Evolutionary conservation across 495 filamentous ascomycete genomes (phyloP), one percentile per base, ranked within the genome.

Genomic region (Aspergillus taichungensis): DNA sequence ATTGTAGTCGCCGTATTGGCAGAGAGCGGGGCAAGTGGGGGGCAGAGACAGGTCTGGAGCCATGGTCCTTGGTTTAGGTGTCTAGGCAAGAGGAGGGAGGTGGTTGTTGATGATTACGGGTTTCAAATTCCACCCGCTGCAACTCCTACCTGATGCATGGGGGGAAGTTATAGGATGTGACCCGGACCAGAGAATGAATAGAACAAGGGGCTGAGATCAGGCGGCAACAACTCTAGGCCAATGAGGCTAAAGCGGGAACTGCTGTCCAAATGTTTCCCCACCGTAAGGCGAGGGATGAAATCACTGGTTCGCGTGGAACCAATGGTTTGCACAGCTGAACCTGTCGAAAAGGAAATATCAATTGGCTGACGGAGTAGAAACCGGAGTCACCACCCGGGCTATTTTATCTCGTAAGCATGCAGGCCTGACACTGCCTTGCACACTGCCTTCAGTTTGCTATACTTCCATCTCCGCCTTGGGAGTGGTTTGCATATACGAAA

Each of bases 1-100:
- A 33, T 37, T 45, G 33, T n/a, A 13, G 5, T 37, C 3, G 8
- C 18, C 34, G n/a, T 29, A 35, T 12, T 6, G 13, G 34, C 34
- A 12, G 8, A 45, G 43, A 6, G 33, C 10, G 34, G 34, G 43
- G 43, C 33, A 45, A 18, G 33, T 37, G 10, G 33, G n/a, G 42
- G 43, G 43, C 34, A 45, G 43, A 28, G 43, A 37, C 9, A 45
- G 33, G 9, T 45, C 34, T 6, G 24, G 34, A 24, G 18, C 18
- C 18, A 24, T 24, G 18, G 18, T 24, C 18, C 18, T 24, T 24
- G 43, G 34, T 37, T 38, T 38, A n/a, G 36, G 36, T 5, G 36
- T 38, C 13, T 38, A 4, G 10, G 36, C 27, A 12, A 18, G 18
- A 2, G 1, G 18, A 24, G n/a, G n/a, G n/a, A n/a, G n/a, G 4